Evolutionary conservation across 2,329 filamentous ascomycete species (phyloP), one percentile per base, ranked within the genome.

Genomic region (Penicillium thymicola): DNA sequence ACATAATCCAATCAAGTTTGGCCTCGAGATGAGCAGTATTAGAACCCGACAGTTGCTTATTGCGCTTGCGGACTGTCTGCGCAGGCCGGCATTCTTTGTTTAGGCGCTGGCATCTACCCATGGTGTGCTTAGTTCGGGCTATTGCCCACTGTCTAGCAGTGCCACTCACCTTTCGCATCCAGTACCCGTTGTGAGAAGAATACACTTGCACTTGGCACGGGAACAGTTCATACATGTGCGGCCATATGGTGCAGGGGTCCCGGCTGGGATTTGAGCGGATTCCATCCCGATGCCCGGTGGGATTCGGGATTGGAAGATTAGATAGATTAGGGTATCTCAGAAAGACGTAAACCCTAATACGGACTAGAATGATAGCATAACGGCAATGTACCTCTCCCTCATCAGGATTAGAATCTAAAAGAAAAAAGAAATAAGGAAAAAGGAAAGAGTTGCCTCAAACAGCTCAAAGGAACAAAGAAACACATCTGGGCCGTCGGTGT

Each of bases 41-140:
- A 9, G 65, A 62, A 14, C 59, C 47, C 10, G 59, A 51, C 10
- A 57, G 58, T 18, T 65, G 69, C 42, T 65, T 71, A 48, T 75
- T 71, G 14, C 72, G 64, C 57, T 63, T 66, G 44, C 64, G 59
- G 13, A 59, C 65, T n/a, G 72, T 69, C 18, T 65, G 62, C 9
- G 75, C 72, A 11, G 76, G 73, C 18, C 69, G 66, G 58, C 78
- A 79, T 45, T 74, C 66, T 58, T 75, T 76, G 23, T 71, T 70
- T 1, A 80, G 64, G 5, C 77, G 75, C 46, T 73, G 65, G 43
- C 78, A 80, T 54, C 78, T 75, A 60, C n/a, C 14, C 21, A 9
- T n/a, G 23, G 10, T 9, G 7, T 10, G 25, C 25, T 65, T 30
- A 62, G 57, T 38, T 21, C 43, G 2, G 48, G 27, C 5, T 36